phyloP scores from a whole-genome alignment of 179 eudicot species.

The Nepenthes alata region DNA sequence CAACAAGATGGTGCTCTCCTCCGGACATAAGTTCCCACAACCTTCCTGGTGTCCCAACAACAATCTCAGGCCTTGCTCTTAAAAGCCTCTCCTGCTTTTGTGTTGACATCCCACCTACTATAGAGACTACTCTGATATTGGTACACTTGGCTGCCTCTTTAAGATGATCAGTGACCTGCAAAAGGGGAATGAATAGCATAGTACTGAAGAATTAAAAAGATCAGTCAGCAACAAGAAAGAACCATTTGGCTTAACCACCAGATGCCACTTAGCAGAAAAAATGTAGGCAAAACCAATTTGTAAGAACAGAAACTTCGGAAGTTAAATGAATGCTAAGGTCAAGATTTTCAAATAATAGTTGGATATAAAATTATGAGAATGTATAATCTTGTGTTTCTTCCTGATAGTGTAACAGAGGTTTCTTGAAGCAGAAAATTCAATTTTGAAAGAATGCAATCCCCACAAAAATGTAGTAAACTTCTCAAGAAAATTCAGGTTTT shows the following conservation, averaged over 20 bases:
- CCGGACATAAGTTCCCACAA: conserved; percentile 98
- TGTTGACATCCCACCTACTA: conserved; percentile 92
- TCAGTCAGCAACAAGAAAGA: background rate
- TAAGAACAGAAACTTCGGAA: background rate
- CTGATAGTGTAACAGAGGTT: too few relatives aligned
- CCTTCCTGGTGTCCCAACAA: conserved; percentile 97
- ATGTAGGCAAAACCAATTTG: background rate
- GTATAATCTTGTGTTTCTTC: too few relatives aligned
- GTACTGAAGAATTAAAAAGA: background rate
- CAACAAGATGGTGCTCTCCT: conserved; percentile 79
- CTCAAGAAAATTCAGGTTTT: too few relatives aligned
- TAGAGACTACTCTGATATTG: conserved; percentile 62
- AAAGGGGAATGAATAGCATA: conserved; percentile 5
- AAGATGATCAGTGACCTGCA: conserved; percentile 83
- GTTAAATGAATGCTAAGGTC: background rate
- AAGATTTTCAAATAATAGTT: too few relatives aligned
- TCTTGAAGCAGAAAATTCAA: too few relatives aligned
- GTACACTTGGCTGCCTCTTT: conserved; percentile 61
- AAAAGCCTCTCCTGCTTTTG: conserved; percentile 93
- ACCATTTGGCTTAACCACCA: background rate
- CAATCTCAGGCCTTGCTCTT: conserved; percentile 74
- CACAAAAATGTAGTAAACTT: too few relatives aligned
- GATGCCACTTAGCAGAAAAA: background rate
- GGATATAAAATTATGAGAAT: too few relatives aligned
- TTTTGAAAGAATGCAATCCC: too few relatives aligned